These are phyloP conservation scores for Colletotrichum destructivum DNA, from an alignment of 2,329 filamentous ascomycete genomes.

Conservation along the genomic window DNA sequence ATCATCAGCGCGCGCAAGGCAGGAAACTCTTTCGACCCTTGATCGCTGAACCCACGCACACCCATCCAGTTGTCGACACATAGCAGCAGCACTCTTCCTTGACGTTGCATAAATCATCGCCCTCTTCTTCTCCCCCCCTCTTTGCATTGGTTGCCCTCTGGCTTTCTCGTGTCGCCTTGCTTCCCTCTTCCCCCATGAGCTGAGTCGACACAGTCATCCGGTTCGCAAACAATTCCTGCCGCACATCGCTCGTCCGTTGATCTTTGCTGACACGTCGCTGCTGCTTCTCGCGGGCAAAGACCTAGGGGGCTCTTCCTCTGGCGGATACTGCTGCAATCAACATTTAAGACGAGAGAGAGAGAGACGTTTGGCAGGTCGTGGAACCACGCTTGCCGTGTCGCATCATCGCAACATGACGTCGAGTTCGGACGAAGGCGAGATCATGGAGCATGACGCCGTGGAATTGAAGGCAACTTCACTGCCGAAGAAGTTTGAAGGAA, in stretches of 20 bases:
- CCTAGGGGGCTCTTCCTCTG: constrained; percentile 41
- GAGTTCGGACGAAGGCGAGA: constrained; percentile 90
- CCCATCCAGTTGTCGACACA: constrained; percentile 9
- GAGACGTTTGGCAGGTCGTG: not conserved
- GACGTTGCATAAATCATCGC: constrained; percentile 12
- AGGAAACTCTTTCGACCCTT: constrained; percentile 33
- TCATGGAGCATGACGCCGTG: constrained; percentile 79
- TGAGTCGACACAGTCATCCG: constrained; percentile 45
- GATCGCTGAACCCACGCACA: constrained; percentile 25
- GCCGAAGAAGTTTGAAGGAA: constrained; percentile 80
- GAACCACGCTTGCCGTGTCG: constrained; percentile 7
- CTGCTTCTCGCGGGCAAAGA: constrained; percentile 38
- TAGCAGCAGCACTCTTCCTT: constrained; percentile 15
- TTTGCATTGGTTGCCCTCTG: constrained; percentile 31
- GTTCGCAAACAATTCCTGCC: constrained; percentile 45
- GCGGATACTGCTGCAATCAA: constrained; percentile 36
- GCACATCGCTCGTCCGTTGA: constrained; percentile 35
- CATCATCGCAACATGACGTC: constrained; percentile 49
- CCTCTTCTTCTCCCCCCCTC: constrained; percentile 8
- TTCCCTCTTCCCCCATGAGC: constrained; percentile 39
- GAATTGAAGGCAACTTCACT: constrained; percentile 89
- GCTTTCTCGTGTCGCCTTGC: constrained; percentile 25
- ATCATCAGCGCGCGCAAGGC: constrained; percentile 19
- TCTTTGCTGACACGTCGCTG: constrained; percentile 44
- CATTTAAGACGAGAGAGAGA: not conserved